Conservation (phyloP, 2,329 filamentous ascomycete genomes). For the Boeremia lycopersici region DNA sequence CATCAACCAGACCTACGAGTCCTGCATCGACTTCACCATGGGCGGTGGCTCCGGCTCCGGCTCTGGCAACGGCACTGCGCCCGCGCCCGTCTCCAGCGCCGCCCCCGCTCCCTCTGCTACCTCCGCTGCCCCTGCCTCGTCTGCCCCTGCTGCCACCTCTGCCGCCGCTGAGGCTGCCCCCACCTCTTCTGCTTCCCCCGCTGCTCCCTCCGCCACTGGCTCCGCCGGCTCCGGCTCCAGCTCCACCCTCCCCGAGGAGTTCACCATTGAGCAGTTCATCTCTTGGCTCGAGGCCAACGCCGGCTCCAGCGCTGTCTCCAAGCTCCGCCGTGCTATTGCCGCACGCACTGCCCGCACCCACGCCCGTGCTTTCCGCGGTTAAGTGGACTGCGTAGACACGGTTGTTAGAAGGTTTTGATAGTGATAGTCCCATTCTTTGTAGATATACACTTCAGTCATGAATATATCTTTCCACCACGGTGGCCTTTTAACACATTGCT, state of each 20-base stretch:
- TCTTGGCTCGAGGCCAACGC: slow-evolving; percentile 39
- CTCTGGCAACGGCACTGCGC: slow-evolving; percentile 5
- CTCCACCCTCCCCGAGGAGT: slow-evolving; percentile 34
- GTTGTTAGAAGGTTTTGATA: background rate
- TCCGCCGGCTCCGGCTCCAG: slow-evolving; percentile 13
- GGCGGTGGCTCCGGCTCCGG: slow-evolving; percentile 32
- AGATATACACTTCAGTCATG: slow-evolving; percentile 37
- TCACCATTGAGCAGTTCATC: slow-evolving; percentile 44
- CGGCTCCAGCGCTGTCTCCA: slow-evolving; percentile 27
- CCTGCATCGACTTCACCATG: slow-evolving; percentile 65
- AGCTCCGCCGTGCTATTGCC: slow-evolving; percentile 32
- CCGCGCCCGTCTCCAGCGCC: slow-evolving; percentile 11
- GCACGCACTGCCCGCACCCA: slow-evolving; percentile 32
- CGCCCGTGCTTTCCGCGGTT: slow-evolving; percentile 37
- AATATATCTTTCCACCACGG: slow-evolving; percentile 22
- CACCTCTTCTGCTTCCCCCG: slow-evolving; percentile 10
- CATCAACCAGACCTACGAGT: slow-evolving; percentile 67
- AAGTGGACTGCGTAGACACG: background rate
- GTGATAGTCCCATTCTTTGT: slow-evolving; percentile 32
- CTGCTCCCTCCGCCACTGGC: slow-evolving; percentile 5
- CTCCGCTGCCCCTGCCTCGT: slow-evolving; percentile 16
- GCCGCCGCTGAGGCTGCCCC: slow-evolving; percentile 9
- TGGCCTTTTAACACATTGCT: background rate
- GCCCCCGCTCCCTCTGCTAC: slow-evolving; percentile 8
- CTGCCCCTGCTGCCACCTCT: slow-evolving; percentile 12